Evolutionary conservation across 2,329 filamentous ascomycete species (phyloP).

Genomic region (Fusarium praegraminearum): DNA sequence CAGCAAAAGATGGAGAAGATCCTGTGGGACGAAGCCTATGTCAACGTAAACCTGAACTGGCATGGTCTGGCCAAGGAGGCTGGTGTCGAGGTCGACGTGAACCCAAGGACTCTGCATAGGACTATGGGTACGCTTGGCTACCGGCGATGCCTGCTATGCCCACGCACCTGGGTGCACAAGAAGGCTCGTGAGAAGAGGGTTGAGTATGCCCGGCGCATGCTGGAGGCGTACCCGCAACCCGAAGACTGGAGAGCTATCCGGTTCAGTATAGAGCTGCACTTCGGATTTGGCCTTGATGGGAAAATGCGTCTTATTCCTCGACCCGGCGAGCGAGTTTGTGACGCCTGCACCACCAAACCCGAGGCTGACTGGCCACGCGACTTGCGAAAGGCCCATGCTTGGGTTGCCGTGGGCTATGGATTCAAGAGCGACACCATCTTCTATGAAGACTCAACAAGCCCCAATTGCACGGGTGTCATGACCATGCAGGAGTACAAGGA

Average conservation of each 20-base stretch:
- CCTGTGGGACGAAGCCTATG: conserved; percentile 54
- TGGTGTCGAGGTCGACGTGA: conserved; percentile 50
- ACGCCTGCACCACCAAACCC: conserved; percentile 43
- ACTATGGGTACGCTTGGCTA: conserved; percentile 55
- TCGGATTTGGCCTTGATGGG: conserved; percentile 55
- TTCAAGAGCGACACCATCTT: conserved; percentile 56
- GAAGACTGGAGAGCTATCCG: conserved; percentile 52
- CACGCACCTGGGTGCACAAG: conserved; percentile 49
- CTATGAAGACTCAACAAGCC: conserved; percentile 53
- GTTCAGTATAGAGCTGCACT: conserved; percentile 55
- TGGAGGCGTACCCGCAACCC: conserved; percentile 49
- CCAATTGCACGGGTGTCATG: conserved; percentile 50
- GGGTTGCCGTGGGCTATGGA: conserved; percentile 52
- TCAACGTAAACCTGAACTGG: conserved; percentile 52
- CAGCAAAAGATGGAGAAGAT: conserved; percentile 54
- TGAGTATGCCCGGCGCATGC: conserved; percentile 52
- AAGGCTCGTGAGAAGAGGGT: conserved; percentile 50
- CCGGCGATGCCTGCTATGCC: conserved; percentile 51
- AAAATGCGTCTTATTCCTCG: conserved; percentile 52
- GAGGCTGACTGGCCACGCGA: conserved; percentile 52
- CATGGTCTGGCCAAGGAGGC: conserved; percentile 51
- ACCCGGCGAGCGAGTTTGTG: conserved; percentile 52
- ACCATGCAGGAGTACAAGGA: conserved; percentile 53
- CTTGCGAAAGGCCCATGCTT: conserved; percentile 51
- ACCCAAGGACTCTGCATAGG: conserved; percentile 53